Evolutionary conservation across 495 filamentous ascomycete genomes (phyloP), one percentile per base, ranked within the genome.

Genomic region (Neurospora sp.): DNA sequence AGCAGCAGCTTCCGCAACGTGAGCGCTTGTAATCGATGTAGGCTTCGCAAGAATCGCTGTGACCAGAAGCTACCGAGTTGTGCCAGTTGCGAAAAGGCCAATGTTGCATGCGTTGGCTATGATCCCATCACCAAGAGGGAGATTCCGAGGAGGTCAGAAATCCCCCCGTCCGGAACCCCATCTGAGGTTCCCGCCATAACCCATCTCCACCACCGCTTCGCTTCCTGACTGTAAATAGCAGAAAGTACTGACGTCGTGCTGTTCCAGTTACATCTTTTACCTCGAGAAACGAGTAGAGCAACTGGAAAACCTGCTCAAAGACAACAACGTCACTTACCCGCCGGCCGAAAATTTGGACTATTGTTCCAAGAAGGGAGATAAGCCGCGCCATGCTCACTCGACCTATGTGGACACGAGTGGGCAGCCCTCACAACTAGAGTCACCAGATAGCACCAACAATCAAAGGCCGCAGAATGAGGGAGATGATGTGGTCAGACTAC

Each of bases 61-160:
- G 95, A 98, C 79, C 94, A 97, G 85, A 89, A 90, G 66, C 87
- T 98, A 69, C 95, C 95, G 35, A 92, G 92, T 70, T 98, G 95
- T 82, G 89, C 92, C 69, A 90, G 92, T 73, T 98, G 95, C 80
- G 93, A 94, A 80, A 98, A 97, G 83, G 94, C 93, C 16, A 86
- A 88, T 75, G 92, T 95, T 40, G 91, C 91, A 77, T 98, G 95
- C 79, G 93, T 97, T 66, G 95, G 95, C 46, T 98, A 96, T 79
- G 95, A 98, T 79, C 95, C 94, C 27, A 96, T 98, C 76, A 97
- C 93, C 20, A 97, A 97, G 85, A 87, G 92, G 80, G 93, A 97
- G 79, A 97, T 97, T 42, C 95, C 95, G 59, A 88, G 94, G 77
- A 92, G 89, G 88, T 90, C 73, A 80, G 88, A 59, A 54, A 7